These are phyloP conservation scores for Protomyces inundatus DNA, from an alignment of 1,139 yeast species.

Conservation along the genomic window DNA sequence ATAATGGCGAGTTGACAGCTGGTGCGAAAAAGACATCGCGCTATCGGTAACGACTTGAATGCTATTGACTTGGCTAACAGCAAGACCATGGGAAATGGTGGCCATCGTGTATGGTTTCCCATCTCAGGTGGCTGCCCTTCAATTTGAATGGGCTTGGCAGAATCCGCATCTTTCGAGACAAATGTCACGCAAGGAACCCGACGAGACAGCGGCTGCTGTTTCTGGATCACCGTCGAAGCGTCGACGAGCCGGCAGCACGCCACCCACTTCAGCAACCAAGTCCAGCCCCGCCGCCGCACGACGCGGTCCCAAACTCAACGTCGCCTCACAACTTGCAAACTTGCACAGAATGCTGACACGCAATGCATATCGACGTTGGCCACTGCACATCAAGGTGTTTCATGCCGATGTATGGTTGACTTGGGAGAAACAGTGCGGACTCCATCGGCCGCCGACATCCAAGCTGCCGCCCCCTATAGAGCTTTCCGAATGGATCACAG, in stretches of 20 bases:
- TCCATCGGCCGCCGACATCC: background rate
- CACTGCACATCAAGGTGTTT: constrained; percentile 19
- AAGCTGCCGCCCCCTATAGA: background rate
- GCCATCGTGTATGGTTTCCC: constrained; percentile 66
- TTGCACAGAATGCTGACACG: constrained; percentile 18
- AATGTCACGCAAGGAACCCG: constrained; percentile 14
- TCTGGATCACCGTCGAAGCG: background rate
- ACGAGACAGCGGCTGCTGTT: background rate
- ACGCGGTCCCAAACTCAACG: constrained; percentile 10
- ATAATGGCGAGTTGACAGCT: constrained; percentile 63
- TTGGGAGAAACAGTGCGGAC: constrained; percentile 13
- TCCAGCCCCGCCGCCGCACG: constrained; percentile 9
- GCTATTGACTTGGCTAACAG: background rate
- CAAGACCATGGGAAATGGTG: constrained; percentile 69
- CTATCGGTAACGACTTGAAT: background rate
- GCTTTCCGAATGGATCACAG: constrained; percentile 19
- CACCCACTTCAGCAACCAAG: background rate
- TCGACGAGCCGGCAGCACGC: background rate
- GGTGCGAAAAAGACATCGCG: constrained; percentile 60
- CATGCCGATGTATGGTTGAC: constrained; percentile 16
- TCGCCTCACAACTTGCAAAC: constrained; percentile 10
- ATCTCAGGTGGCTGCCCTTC: constrained; percentile 62
- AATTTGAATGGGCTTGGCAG: constrained; percentile 43
- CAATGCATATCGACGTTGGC: constrained; percentile 24
- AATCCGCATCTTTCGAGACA: constrained; percentile 26